Evolutionary conservation across 148 eudicot genomes (phyloP), one percentile per base, ranked within the genome.

Genomic region (Cornus controversa): DNA sequence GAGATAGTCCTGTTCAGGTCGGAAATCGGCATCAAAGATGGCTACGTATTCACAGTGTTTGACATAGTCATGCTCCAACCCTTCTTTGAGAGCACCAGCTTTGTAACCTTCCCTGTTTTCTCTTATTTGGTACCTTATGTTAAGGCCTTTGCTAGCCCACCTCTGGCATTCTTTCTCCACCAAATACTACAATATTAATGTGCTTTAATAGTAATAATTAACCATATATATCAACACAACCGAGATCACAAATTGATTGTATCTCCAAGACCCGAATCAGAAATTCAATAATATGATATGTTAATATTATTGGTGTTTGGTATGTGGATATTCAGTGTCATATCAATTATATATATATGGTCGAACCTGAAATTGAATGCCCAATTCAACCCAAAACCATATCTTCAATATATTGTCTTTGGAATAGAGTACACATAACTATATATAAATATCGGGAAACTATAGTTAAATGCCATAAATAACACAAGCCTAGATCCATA

Each of bases 1-100:
- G 77, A 94, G 95, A 42, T 82, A 94, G 75, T 94, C 97, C 2
- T 93, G 90, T 42, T 94, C 95, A 0, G 98, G 98, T 8, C 92
- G 88, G 69, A 94, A 94, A 83, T 94, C 98, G 3, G 98, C 98
- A 36, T 94, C 98, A 45, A 94, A 92, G 50, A 94, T 94, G 5
- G 87, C 95, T 0, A 94, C 97, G 31, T 84, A 92, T 71, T 94
- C 97, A 28, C 97, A 92, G 45, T 92, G 85, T 63, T 94, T 86
- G 40, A 92, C 95, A 50, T 92, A 94, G 62, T 86, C 89, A 31
- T 83, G 86, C 65, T 88, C 89, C 10, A 94, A 68, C 0, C 98
- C 98, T 82, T 92, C 92, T 66, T 92, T 94, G 5, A 94, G 91
- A 4, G 98, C 98, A 75, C 98, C 97, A 9, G 98, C 98, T 79